Evolutionary conservation across 306 rosid genomes (phyloP).

Genomic region (Cucumis hystrix): DNA sequence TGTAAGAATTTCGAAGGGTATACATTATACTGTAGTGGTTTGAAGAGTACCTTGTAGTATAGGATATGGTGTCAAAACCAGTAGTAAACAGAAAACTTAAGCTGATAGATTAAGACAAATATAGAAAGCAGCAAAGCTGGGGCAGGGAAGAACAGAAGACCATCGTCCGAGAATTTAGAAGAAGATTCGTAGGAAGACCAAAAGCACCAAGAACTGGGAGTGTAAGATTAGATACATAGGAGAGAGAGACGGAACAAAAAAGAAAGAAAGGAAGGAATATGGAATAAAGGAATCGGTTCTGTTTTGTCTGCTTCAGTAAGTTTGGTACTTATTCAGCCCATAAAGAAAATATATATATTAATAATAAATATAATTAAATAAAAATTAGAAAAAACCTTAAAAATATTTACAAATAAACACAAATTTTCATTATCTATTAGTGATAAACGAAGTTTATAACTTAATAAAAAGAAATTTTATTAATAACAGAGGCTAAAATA

Average conservation of each 20-base stretch:
- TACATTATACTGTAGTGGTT: not conserved
- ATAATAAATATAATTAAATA: not conserved
- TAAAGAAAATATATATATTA: conserved; percentile 1
- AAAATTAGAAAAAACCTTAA: not conserved
- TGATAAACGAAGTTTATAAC: too few relatives aligned
- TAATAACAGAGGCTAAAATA: too few relatives aligned
- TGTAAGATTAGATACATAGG: conserved; percentile 9
- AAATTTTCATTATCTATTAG: too few relatives aligned
- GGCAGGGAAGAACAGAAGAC: not conserved
- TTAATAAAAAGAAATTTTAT: too few relatives aligned
- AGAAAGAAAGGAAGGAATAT: conserved; percentile 29
- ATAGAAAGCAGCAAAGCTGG: not conserved
- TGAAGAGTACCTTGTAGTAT: not conserved
- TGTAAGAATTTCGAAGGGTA: not conserved
- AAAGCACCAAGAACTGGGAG: conserved; percentile 8
- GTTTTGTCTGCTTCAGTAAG: conserved; percentile 82
- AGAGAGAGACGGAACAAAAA: not conserved
- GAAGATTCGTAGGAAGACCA: conserved; percentile 52
- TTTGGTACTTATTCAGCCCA: conserved; percentile 82
- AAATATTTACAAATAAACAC: too few relatives aligned
- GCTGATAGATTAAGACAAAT: not conserved
- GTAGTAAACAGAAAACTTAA: not conserved
- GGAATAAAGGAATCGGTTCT: conserved; percentile 62
- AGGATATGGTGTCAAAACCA: not conserved
- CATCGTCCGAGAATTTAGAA: conserved; percentile 9